These are phyloP conservation scores for Cordyceps javanica DNA, from an alignment of 2,329 filamentous ascomycete genomes.

Conservation along the genomic window DNA sequence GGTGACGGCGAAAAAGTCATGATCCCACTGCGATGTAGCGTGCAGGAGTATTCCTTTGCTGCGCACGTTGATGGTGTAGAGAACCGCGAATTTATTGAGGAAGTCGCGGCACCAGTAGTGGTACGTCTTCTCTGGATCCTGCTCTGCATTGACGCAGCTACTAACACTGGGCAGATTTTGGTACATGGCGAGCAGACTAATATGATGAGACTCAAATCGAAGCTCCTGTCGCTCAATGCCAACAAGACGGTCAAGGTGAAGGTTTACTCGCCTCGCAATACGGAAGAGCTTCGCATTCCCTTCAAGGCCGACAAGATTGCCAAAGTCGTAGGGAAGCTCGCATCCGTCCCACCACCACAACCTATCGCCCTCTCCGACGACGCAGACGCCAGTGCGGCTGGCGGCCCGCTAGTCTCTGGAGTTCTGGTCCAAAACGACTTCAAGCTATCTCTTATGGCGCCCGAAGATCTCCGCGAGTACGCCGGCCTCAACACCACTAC, in stretches of 20 bases:
- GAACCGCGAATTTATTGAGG: slow-evolving; percentile 94
- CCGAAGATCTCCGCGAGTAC: slow-evolving; percentile 91
- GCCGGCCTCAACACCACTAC: slow-evolving; percentile 95
- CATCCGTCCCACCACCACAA: slow-evolving; percentile 66
- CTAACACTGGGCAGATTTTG: slow-evolving; percentile 54
- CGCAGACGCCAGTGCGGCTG: slow-evolving; percentile 27
- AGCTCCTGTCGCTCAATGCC: slow-evolving; percentile 85
- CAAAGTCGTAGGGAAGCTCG: slow-evolving; percentile 92
- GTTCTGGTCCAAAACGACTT: slow-evolving; percentile 97
- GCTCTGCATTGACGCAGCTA: background rate
- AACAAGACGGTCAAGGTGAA: slow-evolving; percentile 77
- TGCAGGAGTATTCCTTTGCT: slow-evolving; percentile 92
- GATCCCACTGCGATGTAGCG: slow-evolving; percentile 86
- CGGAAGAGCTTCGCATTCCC: slow-evolving; percentile 88
- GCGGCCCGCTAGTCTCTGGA: slow-evolving; percentile 63
- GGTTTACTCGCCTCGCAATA: slow-evolving; percentile 89
- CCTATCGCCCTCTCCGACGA: slow-evolving; percentile 23
- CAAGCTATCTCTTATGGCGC: slow-evolving; percentile 93
- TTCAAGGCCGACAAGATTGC: slow-evolving; percentile 94
- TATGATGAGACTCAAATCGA: slow-evolving; percentile 95
- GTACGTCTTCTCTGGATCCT: slow-evolving; percentile 49
- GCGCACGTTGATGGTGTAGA: slow-evolving; percentile 95
- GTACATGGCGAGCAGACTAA: slow-evolving; percentile 97
- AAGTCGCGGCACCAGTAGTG: slow-evolving; percentile 85
- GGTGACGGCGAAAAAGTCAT: slow-evolving; percentile 79